Conservation (phyloP, 306 rosid species). For the Castanea mollissima region DNA sequence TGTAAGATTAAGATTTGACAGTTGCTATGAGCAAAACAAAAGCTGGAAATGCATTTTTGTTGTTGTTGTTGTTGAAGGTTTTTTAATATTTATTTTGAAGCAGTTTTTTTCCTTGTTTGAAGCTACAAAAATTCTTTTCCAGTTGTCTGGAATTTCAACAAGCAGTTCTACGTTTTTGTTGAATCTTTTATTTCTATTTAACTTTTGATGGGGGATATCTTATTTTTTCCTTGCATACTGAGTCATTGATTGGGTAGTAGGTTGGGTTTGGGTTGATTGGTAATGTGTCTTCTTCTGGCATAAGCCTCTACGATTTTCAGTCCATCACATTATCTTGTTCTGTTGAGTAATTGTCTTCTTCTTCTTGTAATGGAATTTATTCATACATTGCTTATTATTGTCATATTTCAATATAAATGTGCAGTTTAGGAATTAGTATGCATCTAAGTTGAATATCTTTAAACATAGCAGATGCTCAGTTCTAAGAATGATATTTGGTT, state of each 20-base stretch:
- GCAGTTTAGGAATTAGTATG: not conserved
- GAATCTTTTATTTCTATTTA: not conserved
- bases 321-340: not conserved
- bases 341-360: not conserved
- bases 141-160: not conserved
- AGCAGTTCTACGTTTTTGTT: not conserved
- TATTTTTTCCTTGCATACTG: not conserved
- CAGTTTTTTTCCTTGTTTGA: no score
- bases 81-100: not conserved
- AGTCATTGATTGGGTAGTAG: not conserved
- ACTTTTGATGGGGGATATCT: not conserved
- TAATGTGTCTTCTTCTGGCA: not conserved
- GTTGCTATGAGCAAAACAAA: not conserved
- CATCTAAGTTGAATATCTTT: not conserved
- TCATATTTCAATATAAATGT: not conserved
- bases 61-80: not conserved
- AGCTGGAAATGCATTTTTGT: no score
- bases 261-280: not conserved
- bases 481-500: not conserved
- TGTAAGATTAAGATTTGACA: not conserved
- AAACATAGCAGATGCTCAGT: not conserved
- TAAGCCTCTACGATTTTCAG: not conserved
- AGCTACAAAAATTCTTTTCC: not conserved
- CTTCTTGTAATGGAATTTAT: not conserved
- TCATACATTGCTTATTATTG: not conserved